Evolutionary conservation across 495 filamentous ascomycete genomes (phyloP).

Genomic region (Oidiodendron maius): DNA sequence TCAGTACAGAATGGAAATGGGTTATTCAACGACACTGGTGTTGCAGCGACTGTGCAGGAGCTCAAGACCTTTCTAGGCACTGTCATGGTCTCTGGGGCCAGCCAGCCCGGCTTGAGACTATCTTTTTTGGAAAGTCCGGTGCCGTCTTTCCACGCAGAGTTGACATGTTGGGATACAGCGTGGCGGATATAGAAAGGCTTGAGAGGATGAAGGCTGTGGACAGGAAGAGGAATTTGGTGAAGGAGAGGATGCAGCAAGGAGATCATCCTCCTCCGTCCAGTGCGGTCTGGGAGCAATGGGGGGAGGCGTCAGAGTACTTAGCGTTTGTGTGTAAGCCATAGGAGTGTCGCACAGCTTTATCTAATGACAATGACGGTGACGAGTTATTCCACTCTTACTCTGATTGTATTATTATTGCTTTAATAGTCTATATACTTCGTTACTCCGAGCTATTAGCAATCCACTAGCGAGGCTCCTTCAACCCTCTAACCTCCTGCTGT

Average conservation of each 20-base stretch:
- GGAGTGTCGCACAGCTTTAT: not conserved
- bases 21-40: not conserved
- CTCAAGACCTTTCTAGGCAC: not conserved
- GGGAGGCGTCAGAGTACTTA: not conserved
- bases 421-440: no score
- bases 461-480: no score
- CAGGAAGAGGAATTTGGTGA: slow-evolving; percentile 2
- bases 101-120: not conserved
- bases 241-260: slow-evolving; percentile 2
- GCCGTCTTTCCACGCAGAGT: slow-evolving; percentile 3
- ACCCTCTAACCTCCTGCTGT: no score
- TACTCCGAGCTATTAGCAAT: no score
- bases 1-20: slow-evolving; percentile 1
- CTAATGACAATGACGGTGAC: not conserved
- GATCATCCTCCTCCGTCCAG: not conserved
- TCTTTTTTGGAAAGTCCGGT: slow-evolving; percentile 5
- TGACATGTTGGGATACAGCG: slow-evolving; percentile 6
- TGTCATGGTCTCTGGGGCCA: slow-evolving; percentile 1
- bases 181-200: not conserved
- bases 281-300: not conserved
- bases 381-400: not conserved
- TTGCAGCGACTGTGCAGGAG: slow-evolving; percentile 2
- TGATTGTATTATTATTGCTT: no score
- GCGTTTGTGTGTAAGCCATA: not conserved
- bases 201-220: not conserved